A percentile compares a stretch with the other conserved stretches of the same genome.
phyloP scores from a whole-genome alignment of 176 grass and related monocot genomes.

The Aegilops speltoides region DNA sequence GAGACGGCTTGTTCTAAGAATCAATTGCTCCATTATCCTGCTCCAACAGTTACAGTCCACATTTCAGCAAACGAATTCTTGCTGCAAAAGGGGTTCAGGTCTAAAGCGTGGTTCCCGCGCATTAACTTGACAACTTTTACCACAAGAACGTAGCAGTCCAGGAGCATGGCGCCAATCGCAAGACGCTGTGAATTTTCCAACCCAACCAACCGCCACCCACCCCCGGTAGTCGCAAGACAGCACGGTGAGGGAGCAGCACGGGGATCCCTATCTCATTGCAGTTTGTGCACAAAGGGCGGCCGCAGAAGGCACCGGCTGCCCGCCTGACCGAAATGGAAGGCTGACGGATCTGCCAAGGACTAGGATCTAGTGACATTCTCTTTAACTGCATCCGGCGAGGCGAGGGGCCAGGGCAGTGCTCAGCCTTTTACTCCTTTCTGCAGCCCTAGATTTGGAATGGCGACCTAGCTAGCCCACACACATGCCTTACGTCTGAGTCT shows the following conservation, averaged over 20 bases:
- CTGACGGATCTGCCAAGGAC: conserved; percentile 44
- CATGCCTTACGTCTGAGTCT: background rate
- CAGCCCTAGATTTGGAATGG: conserved; percentile 12
- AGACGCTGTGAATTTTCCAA: conserved; percentile 27
- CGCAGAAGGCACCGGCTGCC: conserved; percentile 28
- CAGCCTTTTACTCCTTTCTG: conserved; percentile 35
- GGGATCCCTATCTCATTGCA: background rate
- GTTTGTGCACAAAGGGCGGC: conserved; percentile 12
- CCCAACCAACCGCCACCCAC: background rate
- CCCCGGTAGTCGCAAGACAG: background rate
- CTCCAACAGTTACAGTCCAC: too few relatives aligned
- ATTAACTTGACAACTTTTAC: conserved; percentile 1
- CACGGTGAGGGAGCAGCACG: background rate
- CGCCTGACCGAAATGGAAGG: conserved; percentile 25
- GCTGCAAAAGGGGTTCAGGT: background rate
- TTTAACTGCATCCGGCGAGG: background rate
- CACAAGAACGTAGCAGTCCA: conserved; percentile 28
- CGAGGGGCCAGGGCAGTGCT: background rate
- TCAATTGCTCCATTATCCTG: conserved; percentile 6
- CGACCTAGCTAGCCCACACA: too few relatives aligned
- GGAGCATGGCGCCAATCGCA: conserved; percentile 23
- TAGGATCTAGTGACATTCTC: conserved; percentile 46
- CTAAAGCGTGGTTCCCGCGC: background rate
- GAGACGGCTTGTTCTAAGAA: background rate
- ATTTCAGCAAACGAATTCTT: background rate